Evolutionary conservation across 805 yeast species (phyloP).

Genomic region (Torulaspora indica): DNA sequence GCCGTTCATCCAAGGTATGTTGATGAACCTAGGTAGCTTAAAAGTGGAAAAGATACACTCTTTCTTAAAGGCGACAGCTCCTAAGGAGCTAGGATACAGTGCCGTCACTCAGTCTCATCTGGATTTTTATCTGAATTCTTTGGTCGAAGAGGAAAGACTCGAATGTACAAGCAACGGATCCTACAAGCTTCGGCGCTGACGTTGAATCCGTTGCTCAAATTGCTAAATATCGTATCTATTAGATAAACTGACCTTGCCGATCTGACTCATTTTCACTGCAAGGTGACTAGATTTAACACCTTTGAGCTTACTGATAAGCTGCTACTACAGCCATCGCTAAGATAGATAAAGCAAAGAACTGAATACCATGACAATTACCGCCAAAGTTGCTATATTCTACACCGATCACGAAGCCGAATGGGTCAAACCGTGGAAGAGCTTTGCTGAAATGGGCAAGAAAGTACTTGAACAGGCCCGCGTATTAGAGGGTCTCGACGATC

Average conservation of each 20-base stretch:
- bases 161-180: conserved; percentile 15
- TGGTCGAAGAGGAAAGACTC: conserved; percentile 22
- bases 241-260: not conserved
- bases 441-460: conserved; percentile 26
- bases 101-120: conserved; percentile 15
- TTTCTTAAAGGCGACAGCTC: conserved; percentile 52
- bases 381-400: conserved; percentile 27
- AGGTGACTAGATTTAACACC: not conserved
- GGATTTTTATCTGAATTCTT: conserved; percentile 13
- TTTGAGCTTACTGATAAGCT: not conserved
- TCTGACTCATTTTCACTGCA: not conserved
- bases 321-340: not conserved
- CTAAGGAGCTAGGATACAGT: conserved; percentile 40
- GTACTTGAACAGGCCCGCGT: conserved; percentile 18
- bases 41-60: conserved; percentile 48
- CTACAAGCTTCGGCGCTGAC: conserved; percentile 13
- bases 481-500: conserved; percentile 3
- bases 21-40: conserved; percentile 51
- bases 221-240: not conserved
- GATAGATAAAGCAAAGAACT: not conserved
- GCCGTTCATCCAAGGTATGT: conserved; percentile 53
- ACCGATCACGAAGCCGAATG: conserved; percentile 25
- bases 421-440: conserved; percentile 27
- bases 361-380: conserved; percentile 1
- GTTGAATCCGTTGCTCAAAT: too few species aligned